Evolutionary conservation across 306 rosid species (phyloP), one percentile per base, ranked within the genome.

Genomic region (Lotus japonicus): DNA sequence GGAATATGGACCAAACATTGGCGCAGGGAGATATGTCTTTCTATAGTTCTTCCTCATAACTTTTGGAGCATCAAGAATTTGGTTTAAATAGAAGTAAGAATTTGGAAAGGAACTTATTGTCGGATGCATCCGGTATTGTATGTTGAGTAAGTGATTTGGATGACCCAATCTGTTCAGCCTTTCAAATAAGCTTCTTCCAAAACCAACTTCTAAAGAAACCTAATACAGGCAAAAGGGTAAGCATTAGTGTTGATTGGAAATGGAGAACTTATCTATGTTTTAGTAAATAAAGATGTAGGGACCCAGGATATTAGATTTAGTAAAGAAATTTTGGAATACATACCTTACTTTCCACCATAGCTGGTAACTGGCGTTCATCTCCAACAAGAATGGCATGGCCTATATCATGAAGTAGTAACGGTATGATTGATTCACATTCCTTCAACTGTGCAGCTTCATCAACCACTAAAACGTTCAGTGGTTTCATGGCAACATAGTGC

Each of bases 391-490:
- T 64, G 9, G 73, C 95, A 64, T 81, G 91, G 62, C 64, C 75
- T 54, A 88, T 55, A 41, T 71, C 72, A 0, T 70, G 82, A 77
- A 91, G 85, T 45, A 73, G 95, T 10, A 91, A 58, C 36, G 95
- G 88, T 58, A 88, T 91, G 23, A 72, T 11, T 19, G 95, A 91
- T 64, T 91, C 97, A 9, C 95, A 88, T 78, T 88, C 97, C 63
- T 74, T 88, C 50, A 91, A 26, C 17, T 88, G 95, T 17, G 95
- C 92, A 39, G 95, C 97, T 84, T 91, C 97, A 51, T 90, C 97
- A 68, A 90, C 83, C 19, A 88, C 86, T 60, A 90, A 74, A 73
- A 86, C 9, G 6, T 66, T 39, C 11, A 84, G 69, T 5, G 95
- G 89, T 13, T 66, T 9, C 68, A 84, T 82, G 26, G 0, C 14